These are phyloP conservation scores for Sideroxylon spinosum DNA, from an alignment of 179 eudicot species.

Conservation along the genomic window DNA sequence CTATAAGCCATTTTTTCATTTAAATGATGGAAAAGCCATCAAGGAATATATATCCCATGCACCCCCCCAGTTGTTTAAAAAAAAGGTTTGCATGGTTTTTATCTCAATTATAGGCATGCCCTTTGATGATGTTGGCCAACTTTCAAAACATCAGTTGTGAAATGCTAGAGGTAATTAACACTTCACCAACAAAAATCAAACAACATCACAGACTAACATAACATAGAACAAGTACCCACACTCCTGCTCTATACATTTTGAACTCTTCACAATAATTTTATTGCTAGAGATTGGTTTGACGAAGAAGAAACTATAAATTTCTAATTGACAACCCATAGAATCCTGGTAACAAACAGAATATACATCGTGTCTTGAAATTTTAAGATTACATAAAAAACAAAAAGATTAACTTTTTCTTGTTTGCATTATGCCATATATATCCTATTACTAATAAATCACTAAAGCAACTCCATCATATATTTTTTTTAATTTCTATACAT, in stretches of 20 bases:
- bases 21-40: no score
- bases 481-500: no score
- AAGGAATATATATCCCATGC: no score
- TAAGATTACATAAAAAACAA: neutral
- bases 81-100: neutral
- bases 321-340: neutral
- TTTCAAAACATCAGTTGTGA: neutral
- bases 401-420: no score
- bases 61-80: no score
- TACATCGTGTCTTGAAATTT: neutral
- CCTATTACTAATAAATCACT: no score
- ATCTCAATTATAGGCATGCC: no score
- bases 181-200: neutral
- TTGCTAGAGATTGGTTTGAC: neutral
- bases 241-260: neutral
- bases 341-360: neutral
- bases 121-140: neutral
- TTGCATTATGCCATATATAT: no score
- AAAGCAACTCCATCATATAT: no score
- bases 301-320: neutral
- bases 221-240: neutral
- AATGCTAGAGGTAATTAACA: neutral
- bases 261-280: neutral
- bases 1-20: neutral
- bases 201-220: no score